Evolutionary conservation across 2,329 filamentous ascomycete species (phyloP), one percentile per base, ranked within the genome.

Genomic region (Rhynchosporium secalis): DNA sequence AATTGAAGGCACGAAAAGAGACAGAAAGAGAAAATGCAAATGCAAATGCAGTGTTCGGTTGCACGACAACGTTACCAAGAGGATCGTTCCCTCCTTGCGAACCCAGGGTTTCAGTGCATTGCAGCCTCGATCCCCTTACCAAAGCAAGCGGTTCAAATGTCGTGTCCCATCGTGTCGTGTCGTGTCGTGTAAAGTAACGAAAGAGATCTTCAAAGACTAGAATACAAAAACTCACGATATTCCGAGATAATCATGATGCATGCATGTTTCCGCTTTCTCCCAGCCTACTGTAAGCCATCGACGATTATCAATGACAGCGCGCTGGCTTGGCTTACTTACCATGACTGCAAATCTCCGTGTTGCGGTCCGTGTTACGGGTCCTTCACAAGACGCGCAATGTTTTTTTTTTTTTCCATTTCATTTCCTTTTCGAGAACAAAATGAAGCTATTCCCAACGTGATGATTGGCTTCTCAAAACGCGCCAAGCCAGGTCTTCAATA

Each of bases 401-500:
- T 45, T n/a, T 45, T 1, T n/a, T 45, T 1, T 6, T n/a, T 45
- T 15, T n/a, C 13, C 40, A 43, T 9, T 4, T 4, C 8, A 43
- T 4, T 4, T 43, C 40, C 10, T 4, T 4, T 12, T n/a, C 13
- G 15, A 43, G 15, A 43, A 15, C 1, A 38, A 51, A 36, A 36
- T 9, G 48, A 38, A 52, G 31, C 48, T 10, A 38, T 52, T 41
- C 36, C 51, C 10, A 54, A 29, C 51, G 51, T 36, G 51, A 20
- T 40, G 51, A 54, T 54, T 54, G 51, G 51, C 33, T 36, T 20
- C 7, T 7, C 36, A 7, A 1, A 9, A 40, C 51, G 51, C 51
- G 51, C 51, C 51, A 54, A 54, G 51, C 10, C 10, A 2, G 6
- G 9, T 20, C 1, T 20, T 20, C 20, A 20, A 1, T 20, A 20